Conservation (phyloP, 257 asterid species). For the Cruciata laevipes region DNA sequence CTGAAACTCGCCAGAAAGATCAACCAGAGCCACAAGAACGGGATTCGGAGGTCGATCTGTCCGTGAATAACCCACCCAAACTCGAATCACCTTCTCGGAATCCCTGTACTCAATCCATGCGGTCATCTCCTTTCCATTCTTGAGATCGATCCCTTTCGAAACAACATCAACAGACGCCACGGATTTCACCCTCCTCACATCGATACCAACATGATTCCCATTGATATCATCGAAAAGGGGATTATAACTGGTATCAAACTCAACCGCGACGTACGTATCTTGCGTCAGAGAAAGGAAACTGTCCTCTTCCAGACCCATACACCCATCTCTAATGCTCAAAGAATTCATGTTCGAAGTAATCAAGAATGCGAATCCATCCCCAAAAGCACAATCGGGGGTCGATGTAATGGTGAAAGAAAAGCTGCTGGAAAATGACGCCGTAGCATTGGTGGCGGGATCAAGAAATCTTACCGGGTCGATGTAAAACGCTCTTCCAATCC, state of each 20-base stretch:
- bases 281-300: slow-evolving; percentile 3
- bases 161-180: slow-evolving; percentile 38
- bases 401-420: slow-evolving; percentile 52
- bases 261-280: slow-evolving; percentile 53
- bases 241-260: slow-evolving; percentile 48
- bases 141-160: slow-evolving; percentile 42
- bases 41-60: slow-evolving; percentile 40
- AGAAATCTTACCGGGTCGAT: slow-evolving; percentile 53
- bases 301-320: slow-evolving; percentile 53
- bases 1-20: slow-evolving; percentile 45
- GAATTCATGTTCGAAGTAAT: slow-evolving; percentile 39
- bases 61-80: slow-evolving; percentile 47
- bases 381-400: slow-evolving; percentile 50
- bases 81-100: slow-evolving; percentile 38
- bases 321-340: slow-evolving; percentile 35
- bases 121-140: slow-evolving; percentile 36
- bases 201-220: slow-evolving; percentile 52
- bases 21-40: slow-evolving; percentile 36
- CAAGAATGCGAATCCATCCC: slow-evolving; percentile 63
- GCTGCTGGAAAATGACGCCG: slow-evolving; percentile 54
- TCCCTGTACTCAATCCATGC: slow-evolving; percentile 63
- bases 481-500: slow-evolving; percentile 58
- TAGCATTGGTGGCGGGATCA: slow-evolving; percentile 35
- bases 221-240: slow-evolving; percentile 37
- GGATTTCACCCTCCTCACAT: slow-evolving; percentile 33